Conservation (phyloP, 2,329 filamentous ascomycete genomes). For the Fonsecaea pedrosoi region DNA sequence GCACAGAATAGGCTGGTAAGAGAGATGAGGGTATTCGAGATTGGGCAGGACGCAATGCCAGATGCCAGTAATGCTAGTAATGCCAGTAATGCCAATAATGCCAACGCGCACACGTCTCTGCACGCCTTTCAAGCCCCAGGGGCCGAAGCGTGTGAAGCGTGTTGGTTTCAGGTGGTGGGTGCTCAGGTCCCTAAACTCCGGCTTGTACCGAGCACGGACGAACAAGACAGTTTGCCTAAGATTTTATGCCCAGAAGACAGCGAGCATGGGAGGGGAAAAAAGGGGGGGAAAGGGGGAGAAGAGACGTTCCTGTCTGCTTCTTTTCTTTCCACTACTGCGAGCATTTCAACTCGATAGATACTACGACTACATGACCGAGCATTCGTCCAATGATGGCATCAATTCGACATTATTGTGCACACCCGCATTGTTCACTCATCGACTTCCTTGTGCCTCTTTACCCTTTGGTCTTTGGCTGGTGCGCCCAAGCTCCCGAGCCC, state of each 20-base stretch:
- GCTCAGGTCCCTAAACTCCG: background rate
- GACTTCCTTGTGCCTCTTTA: background rate
- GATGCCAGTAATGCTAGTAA: background rate
- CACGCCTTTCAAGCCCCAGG: background rate
- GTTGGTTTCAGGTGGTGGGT: background rate
- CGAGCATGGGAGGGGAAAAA: background rate
- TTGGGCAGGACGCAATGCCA: slow-evolving; percentile 2
- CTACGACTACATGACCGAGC: background rate
- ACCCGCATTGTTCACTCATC: background rate
- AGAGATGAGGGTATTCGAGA: background rate
- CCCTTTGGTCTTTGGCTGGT: background rate
- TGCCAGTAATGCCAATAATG: slow-evolving; percentile 1
- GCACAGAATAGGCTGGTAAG: background rate
- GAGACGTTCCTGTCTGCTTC: background rate
- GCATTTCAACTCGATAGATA: background rate
- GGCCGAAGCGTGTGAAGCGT: slow-evolving; percentile 9
- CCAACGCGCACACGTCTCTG: background rate
- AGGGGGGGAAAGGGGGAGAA: background rate
- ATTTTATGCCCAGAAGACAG: slow-evolving; percentile 1
- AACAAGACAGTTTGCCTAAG: background rate
- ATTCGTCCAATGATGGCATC: background rate
- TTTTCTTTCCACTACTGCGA: background rate
- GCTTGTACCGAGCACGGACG: slow-evolving; percentile 5
- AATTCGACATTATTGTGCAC: background rate
- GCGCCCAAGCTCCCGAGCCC: slow-evolving; percentile 1